Base-by-base conservation (phyloP, 2,329 filamentous ascomycete species). In the Colletotrichum tamarilloi region DNA sequence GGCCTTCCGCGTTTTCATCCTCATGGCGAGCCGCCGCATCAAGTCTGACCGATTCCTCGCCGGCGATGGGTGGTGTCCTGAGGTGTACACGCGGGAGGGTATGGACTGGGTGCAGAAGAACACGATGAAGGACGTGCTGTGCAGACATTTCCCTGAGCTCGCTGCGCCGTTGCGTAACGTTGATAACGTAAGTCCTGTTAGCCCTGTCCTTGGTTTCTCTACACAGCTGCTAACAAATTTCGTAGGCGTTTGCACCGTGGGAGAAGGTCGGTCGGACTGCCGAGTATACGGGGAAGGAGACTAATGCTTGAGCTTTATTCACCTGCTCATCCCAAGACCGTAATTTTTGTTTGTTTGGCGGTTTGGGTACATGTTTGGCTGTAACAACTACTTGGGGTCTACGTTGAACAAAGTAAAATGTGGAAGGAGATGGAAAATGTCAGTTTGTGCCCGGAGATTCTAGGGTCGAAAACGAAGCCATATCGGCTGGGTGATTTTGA, bases 41-140 rank as follows among this genome's bases (percentile, higher is more conserved):
- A 32, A 59, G 56, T 59, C 56, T 22, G 56, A 59, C 14, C 56
- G 56, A 2, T 87, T 87, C 74, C 85, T 86, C 32, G 84, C 84
- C 0, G 80, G 80, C 0, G 77, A 81, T 26, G 63, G 30, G 1
- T 85, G 82, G 82, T 82, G 84, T 55, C 78, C 78, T 26, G 78
- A 81, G 53, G 83, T 80, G 14, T 86, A 86, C 73, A 84, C 81
- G 4, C 78, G 77, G 38, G 82, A 83, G 52, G 85, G 85, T 0
- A 78, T 86, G 57, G 67, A 77, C 11, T 86, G 84, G 84, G 84
- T 86, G 19, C 84, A 85, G 77, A 68, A 81, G 19, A 80, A 72
- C 4, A 81, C 79, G 1, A 86, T 87, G 83, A 82, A 82, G 75
- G 84, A 85, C 67, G 82, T 87, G 9, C 65, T 87, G 53, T 74